Conservation (phyloP, 768 basidiomycete species). For the Amanita polypyramis region DNA sequence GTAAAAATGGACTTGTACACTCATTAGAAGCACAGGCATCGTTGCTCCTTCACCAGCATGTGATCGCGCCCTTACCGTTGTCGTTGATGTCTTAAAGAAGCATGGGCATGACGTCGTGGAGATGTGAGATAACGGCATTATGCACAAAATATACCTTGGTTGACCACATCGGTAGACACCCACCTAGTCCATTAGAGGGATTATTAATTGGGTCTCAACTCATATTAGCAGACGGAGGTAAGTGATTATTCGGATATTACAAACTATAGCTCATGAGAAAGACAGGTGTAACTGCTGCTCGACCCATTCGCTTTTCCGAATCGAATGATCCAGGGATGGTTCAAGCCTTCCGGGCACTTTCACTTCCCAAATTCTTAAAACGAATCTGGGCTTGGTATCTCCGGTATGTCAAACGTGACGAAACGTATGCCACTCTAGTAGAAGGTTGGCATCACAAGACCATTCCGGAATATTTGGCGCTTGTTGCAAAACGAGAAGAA, state of each 20-base stretch:
- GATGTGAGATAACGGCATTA: constrained; percentile 23
- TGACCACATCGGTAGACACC: constrained; percentile 18
- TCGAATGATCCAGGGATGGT: constrained; percentile 37
- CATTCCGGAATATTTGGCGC: constrained; percentile 33
- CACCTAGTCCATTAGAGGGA: constrained; percentile 40
- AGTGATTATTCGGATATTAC: constrained; percentile 1
- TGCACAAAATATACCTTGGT: not conserved
- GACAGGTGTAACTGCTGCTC: constrained; percentile 19
- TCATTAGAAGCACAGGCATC: constrained; percentile 27
- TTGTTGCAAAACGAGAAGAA: constrained; percentile 36
- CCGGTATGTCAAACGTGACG: constrained; percentile 40
- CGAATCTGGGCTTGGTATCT: constrained; percentile 40
- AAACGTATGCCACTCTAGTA: constrained; percentile 42
- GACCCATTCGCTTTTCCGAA: constrained; percentile 29
- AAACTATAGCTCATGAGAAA: not conserved
- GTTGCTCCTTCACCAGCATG: constrained; percentile 52
- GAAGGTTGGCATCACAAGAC: constrained; percentile 35
- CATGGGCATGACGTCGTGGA: constrained; percentile 39
- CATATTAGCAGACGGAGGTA: constrained; percentile 40
- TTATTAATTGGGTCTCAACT: constrained; percentile 43
- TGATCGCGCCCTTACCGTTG: constrained; percentile 37
- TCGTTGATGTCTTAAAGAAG: constrained; percentile 30
- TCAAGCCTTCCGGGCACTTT: constrained; percentile 26
- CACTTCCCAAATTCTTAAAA: constrained; percentile 37
- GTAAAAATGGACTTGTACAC: not conserved